phyloP scores from a whole-genome alignment of 2,329 filamentous ascomycete species.

The Daldinia sp. region DNA sequence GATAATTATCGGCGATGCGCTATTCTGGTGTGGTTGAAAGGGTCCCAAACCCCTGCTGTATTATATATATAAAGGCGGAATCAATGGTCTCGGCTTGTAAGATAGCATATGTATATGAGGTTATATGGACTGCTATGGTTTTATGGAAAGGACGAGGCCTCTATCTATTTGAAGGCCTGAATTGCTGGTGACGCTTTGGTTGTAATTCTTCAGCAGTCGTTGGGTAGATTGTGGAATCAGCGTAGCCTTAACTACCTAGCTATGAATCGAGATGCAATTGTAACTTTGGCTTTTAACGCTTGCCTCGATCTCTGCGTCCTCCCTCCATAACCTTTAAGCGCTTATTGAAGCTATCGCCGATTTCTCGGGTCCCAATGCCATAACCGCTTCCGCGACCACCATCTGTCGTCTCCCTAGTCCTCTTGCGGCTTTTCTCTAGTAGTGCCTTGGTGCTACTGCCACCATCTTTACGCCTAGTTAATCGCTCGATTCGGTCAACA shows the following conservation, averaged over 20 bases:
- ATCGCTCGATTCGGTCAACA: conserved; percentile 82
- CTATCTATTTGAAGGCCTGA: not conserved
- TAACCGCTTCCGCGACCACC: conserved; percentile 70
- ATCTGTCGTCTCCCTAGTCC: conserved; percentile 72
- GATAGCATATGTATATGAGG: not conserved
- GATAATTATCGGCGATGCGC: not conserved
- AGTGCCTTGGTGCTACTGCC: conserved; percentile 66
- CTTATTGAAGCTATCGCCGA: conserved; percentile 80
- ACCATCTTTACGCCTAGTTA: conserved; percentile 75
- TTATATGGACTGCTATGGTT: not conserved
- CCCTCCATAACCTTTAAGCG: conserved; percentile 63
- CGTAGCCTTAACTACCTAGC: not conserved
- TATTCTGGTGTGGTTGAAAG: not conserved
- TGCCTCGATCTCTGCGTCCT: conserved; percentile 51
- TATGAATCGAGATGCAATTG: not conserved
- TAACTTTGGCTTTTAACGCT: conserved; percentile 34
- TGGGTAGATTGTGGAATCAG: not conserved
- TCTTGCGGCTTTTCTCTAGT: conserved; percentile 87
- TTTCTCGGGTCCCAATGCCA: conserved; percentile 56
- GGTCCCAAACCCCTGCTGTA: not conserved
- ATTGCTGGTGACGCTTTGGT: not conserved
- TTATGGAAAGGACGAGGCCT: not conserved
- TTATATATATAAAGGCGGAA: not conserved
- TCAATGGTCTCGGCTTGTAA: not conserved
- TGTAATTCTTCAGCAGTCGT: not conserved